phyloP scores from a whole-genome alignment of 2,329 filamentous ascomycete genomes.

The Sordariomycetes sp. region DNA sequence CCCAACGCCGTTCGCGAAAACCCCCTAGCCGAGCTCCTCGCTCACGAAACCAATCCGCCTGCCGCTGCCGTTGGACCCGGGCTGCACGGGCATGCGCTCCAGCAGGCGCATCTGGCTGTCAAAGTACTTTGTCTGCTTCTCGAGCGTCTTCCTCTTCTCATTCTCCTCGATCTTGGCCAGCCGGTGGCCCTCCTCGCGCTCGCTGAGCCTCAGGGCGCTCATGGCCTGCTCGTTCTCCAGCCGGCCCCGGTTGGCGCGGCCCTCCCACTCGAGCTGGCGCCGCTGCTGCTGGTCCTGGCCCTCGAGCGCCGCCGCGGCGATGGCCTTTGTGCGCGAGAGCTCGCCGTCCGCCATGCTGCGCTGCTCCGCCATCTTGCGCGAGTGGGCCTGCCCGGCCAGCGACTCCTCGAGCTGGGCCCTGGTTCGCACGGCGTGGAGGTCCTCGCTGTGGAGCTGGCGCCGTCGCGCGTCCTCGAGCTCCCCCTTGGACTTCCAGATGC shows the following conservation, averaged over 20 bases:
- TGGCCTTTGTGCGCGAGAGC: slow-evolving; percentile 29
- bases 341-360: slow-evolving; percentile 35
- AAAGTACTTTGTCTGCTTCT: slow-evolving; percentile 43
- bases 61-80: slow-evolving; percentile 17
- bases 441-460: slow-evolving; percentile 33
- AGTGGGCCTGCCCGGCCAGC: slow-evolving; percentile 19
- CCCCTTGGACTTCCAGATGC: slow-evolving; percentile 37
- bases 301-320: slow-evolving; percentile 37
- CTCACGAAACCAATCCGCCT: slow-evolving; percentile 48
- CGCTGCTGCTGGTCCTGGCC: slow-evolving; percentile 32
- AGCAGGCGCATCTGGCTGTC: slow-evolving; percentile 33
- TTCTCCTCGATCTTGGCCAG: slow-evolving; percentile 39
- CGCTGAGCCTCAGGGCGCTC: slow-evolving; percentile 36
- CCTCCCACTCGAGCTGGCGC: slow-evolving; percentile 39
- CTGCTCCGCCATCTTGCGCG: slow-evolving; percentile 33
- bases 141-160: slow-evolving; percentile 31
- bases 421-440: slow-evolving; percentile 31
- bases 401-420: slow-evolving; percentile 38
- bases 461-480: slow-evolving; percentile 43
- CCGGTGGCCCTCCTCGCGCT: slow-evolving; percentile 40
- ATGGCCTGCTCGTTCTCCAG: slow-evolving; percentile 40
- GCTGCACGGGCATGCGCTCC: slow-evolving; percentile 32
- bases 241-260: slow-evolving; percentile 31
- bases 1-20: too few species aligned
- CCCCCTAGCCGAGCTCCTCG: slow-evolving; percentile 32